phyloP scores from a whole-genome alignment of 2,329 filamentous ascomycete genomes.

The Aspergillus quadrilineatus region DNA sequence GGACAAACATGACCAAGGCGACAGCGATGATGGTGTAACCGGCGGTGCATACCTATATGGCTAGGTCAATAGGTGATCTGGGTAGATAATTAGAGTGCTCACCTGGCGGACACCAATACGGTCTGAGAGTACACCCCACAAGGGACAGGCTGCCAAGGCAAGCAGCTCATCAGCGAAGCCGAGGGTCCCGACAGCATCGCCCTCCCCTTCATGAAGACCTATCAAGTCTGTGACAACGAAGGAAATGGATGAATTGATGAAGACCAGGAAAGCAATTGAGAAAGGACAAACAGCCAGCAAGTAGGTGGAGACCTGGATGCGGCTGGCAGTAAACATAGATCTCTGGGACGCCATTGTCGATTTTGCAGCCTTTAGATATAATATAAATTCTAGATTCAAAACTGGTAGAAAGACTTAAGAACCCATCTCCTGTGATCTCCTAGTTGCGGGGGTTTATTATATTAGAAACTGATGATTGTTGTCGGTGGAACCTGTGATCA shows the following conservation, averaged over 20 bases:
- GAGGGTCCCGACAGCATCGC: conserved; percentile 59
- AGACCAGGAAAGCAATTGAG: conserved; percentile 65
- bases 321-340: conserved; percentile 56
- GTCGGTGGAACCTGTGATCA: neutral
- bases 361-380: neutral
- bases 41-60: conserved; percentile 57
- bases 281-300: conserved; percentile 63
- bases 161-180: conserved; percentile 53
- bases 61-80: neutral
- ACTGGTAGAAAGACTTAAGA: neutral
- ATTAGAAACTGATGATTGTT: neutral
- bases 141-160: conserved; percentile 48
- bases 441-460: neutral
- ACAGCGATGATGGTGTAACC: conserved; percentile 81
- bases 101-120: conserved; percentile 50
- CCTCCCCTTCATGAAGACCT: conserved; percentile 55
- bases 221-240: conserved; percentile 66
- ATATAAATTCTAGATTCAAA: neutral
- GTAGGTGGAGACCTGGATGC: conserved; percentile 59
- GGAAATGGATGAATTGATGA: conserved; percentile 63
- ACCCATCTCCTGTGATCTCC: neutral
- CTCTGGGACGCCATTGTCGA: conserved; percentile 29
- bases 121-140: conserved; percentile 52
- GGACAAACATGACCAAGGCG: conserved; percentile 76
- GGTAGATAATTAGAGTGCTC: conserved; percentile 21